Evolutionary conservation across 2,329 filamentous ascomycete species (phyloP), one percentile per base, ranked within the genome.

Genomic region (Zymoseptoria passerinii): DNA sequence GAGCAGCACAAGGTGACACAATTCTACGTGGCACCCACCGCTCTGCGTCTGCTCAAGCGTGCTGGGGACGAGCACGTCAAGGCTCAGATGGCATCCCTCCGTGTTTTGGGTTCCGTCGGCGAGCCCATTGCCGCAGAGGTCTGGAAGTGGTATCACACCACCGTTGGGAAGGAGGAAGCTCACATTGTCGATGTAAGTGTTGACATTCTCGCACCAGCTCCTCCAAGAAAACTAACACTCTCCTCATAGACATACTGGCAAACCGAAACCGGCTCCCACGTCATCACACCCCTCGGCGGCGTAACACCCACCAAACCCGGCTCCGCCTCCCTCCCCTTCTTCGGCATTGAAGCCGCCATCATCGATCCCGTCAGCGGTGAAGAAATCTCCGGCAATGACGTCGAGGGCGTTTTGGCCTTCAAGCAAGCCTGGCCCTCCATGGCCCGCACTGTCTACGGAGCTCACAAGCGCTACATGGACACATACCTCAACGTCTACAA

Each of bases 101-200:
- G 94, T 72, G 87, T 97, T 5, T 80, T 99, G 19, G 94, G 92
- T 60, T 96, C 92, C 18, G 94, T 99, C 59, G 94, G 94, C 66
- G 94, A 99, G 79, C 94, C 94, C 48, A 99, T 99, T 69, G 92
- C 94, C 18, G 90, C 92, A 20, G 94, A 99, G 75, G 89, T 99
- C 60, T 99, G 94, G 94, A 97, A 97, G 78, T 99, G 94, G 94
- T 99, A 97, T 78, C 92, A 91, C 73, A 91, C 97, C 75, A 83
- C 88, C 66, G 91, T 99, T 55, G 94, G 94, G 71, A 95, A 91
- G 81, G 87, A 92, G 75, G 87, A 95, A 75, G 88, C 90, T 53
- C 94, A 99, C 71, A 81, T 99, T 74, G 87, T 96, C 57, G 94
- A 99, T 74, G 91, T 95, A 80, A 83, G 90, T 83, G 3, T 53